Conservation (phyloP, 2,329 filamentous ascomycete species). For the Sporothrix globosa region DNA sequence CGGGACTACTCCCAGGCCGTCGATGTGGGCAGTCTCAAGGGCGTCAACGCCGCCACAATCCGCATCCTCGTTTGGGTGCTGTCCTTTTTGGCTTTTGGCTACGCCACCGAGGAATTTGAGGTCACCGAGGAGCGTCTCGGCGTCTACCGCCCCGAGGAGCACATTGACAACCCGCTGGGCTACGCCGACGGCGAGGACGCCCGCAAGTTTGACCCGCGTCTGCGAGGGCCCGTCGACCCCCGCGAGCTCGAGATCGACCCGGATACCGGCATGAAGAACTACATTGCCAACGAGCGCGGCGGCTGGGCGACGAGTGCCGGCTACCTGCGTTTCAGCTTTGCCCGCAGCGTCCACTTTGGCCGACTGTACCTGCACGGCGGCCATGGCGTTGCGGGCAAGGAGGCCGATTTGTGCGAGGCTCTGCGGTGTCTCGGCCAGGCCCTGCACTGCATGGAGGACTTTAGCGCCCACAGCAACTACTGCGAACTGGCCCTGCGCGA, state of each 20-base stretch:
- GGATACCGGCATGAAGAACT: slow-evolving; percentile 96
- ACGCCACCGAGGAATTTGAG: slow-evolving; percentile 84
- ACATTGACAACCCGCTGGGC: slow-evolving; percentile 77
- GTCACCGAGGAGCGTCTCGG: slow-evolving; percentile 79
- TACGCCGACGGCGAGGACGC: slow-evolving; percentile 89
- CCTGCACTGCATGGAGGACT: slow-evolving; percentile 78
- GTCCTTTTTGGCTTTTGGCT: slow-evolving; percentile 79
- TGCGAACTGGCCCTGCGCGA: slow-evolving; percentile 76
- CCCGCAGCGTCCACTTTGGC: slow-evolving; percentile 75
- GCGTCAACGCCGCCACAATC: slow-evolving; percentile 76
- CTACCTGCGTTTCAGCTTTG: slow-evolving; percentile 77
- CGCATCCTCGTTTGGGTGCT: slow-evolving; percentile 78
- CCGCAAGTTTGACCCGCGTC: slow-evolving; percentile 74
- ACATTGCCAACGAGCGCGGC: slow-evolving; percentile 88
- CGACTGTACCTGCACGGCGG: slow-evolving; percentile 72
- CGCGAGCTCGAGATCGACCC: slow-evolving; percentile 73
- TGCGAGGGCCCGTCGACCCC: slow-evolving; percentile 76
- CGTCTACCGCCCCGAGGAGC: slow-evolving; percentile 76
- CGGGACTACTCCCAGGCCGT: slow-evolving; percentile 84
- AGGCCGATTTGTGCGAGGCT: slow-evolving; percentile 79
- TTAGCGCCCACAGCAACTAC: slow-evolving; percentile 81
- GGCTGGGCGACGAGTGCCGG: slow-evolving; percentile 88
- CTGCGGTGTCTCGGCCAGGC: slow-evolving; percentile 75
- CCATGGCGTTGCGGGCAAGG: slow-evolving; percentile 63
- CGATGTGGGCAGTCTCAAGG: slow-evolving; percentile 78